These are phyloP conservation scores for Podaxis sp. DNA, from an alignment of 768 basidiomycete species.

Conservation along the genomic window DNA sequence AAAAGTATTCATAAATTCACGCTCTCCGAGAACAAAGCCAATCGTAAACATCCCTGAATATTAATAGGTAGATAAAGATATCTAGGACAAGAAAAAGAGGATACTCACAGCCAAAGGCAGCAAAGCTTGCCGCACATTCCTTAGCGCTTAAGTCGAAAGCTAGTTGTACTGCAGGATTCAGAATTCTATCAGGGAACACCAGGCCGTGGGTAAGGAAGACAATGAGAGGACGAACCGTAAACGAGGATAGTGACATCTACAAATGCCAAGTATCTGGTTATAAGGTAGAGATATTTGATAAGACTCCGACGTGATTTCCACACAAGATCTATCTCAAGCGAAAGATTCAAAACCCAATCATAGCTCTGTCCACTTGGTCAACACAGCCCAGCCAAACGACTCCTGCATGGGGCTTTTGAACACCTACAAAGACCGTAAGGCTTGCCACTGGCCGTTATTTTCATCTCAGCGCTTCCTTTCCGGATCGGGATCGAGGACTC, in stretches of 20 bases:
- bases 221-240: background rate
- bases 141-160: background rate
- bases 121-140: background rate
- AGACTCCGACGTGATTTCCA: slow-evolving; percentile 2
- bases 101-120: slow-evolving; percentile 1
- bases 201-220: background rate
- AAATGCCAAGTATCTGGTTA: slow-evolving; percentile 6
- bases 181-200: background rate
- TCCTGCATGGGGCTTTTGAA: background rate
- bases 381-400: background rate
- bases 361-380: background rate
- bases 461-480: background rate
- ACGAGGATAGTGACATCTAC: slow-evolving; percentile 1
- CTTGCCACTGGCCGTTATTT: background rate
- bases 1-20: background rate
- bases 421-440: background rate
- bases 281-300: background rate
- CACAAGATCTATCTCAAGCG: background rate
- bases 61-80: background rate
- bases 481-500: background rate
- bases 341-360: background rate
- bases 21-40: background rate
- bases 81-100: background rate
- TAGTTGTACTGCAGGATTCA: background rate
- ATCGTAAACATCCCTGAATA: background rate